Base-by-base conservation (phyloP, 1,284 basidiomycete genomes). In the Psilocybe mexicana region DNA sequence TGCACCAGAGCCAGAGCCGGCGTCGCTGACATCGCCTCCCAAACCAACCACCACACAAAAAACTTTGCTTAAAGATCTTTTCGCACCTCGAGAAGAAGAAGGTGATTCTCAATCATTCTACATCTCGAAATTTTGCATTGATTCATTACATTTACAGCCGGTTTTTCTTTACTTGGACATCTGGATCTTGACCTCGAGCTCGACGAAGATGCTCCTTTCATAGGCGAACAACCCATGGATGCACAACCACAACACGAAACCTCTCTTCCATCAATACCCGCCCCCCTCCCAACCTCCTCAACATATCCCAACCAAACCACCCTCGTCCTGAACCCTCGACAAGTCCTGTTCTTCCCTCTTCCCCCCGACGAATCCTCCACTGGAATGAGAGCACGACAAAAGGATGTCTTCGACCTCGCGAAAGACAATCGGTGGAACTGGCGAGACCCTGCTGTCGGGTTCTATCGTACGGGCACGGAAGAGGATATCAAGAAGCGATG, bases 161-260 rank as follows among this genome's bases (percentile, higher is more conserved):
- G 72, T 30, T 92, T 91, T 72, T 91, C 89, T 10, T 76, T 92
- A 28, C 75, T 91, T 7, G 81, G 80, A 0, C 84, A 89, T 58
- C 79, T 88, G 43, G 81, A 84, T 55, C 75, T 88, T 30, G 87
- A 89, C 55, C 73, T 86, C 25, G 88, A 89, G 52, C 73, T 88
- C 7, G 87, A 88, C 45, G 84, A 86, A 33, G 75, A 78, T 25
- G 55, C 75, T 11, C 67, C 73, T 10, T 70, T 72, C 51, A 54
- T 63, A 5, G 56, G 61, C 49, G 66, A 70, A 47, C 56, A 60
- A 43, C 54, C 55, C 8, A 59, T 43, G 50, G 58, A 50, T 18
- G 18, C 18, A 36, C 52, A 61, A 43, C 43, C 59, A 46, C 54
- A 53, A 38, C 24, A 56, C 40, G 26, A 61, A 28, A 40, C 48